These are phyloP conservation scores for Ustilago crameri DNA, from an alignment of 1,284 basidiomycete species.

Conservation along the genomic window DNA sequence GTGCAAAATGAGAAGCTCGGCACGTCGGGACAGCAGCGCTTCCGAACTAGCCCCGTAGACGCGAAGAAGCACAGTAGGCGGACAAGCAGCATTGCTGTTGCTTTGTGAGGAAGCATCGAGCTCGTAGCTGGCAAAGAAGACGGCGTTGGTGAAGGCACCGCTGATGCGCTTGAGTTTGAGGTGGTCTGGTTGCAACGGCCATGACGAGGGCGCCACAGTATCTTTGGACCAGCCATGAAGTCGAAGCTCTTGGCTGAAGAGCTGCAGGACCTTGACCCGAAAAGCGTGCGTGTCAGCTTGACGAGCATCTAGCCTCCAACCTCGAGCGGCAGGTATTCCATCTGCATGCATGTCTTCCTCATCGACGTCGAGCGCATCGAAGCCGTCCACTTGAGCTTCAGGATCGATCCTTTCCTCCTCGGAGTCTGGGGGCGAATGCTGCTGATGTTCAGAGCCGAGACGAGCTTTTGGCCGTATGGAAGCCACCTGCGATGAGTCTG, in stretches of 20 bases:
- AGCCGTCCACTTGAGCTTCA: slow-evolving; percentile 44
- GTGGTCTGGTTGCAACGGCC: slow-evolving; percentile 44
- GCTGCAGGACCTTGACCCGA: slow-evolving; percentile 47
- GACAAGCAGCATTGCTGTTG: slow-evolving; percentile 1
- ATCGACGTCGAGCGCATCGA: slow-evolving; percentile 58
- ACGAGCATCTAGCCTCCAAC: slow-evolving; percentile 58
- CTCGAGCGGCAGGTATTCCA: slow-evolving; percentile 64
- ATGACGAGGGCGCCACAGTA: slow-evolving; percentile 39
- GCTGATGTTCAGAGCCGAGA: neutral
- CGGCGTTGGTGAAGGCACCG: slow-evolving; percentile 65
- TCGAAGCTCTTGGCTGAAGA: slow-evolving; percentile 55
- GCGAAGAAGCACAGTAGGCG: slow-evolving; percentile 63
- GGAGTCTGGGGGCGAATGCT: slow-evolving; percentile 18
- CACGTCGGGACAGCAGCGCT: slow-evolving; percentile 60
- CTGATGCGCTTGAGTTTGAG: slow-evolving; percentile 60
- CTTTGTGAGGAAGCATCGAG: slow-evolving; percentile 1
- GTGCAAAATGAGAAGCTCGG: slow-evolving; percentile 66
- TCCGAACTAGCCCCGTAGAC: slow-evolving; percentile 65
- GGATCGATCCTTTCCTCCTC: slow-evolving; percentile 24
- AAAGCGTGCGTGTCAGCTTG: slow-evolving; percentile 52
- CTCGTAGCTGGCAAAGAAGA: slow-evolving; percentile 65
- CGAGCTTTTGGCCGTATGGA: neutral
- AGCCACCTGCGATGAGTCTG: slow-evolving; percentile 1
- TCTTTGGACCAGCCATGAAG: slow-evolving; percentile 57
- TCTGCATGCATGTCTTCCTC: slow-evolving; percentile 68